Evolutionary conservation across 1,139 yeast genomes (phyloP).

Genomic region (Magnusiomyces clavatus): DNA sequence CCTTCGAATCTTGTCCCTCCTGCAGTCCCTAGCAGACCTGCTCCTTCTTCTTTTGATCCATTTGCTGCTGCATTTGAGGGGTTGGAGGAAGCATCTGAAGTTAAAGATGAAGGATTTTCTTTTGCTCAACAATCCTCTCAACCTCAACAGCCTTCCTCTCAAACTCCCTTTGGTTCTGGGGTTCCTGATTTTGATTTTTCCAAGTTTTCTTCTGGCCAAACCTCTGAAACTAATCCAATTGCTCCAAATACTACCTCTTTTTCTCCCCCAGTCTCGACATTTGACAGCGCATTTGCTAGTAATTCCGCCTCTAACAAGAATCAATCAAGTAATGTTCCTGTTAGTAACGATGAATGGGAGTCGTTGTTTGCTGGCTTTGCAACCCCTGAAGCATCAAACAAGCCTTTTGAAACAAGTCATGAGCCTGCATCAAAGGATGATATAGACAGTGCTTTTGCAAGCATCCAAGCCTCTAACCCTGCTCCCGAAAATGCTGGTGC

Average conservation of each 20-base stretch:
- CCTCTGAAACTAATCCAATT: background rate
- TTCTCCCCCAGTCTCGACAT: background rate
- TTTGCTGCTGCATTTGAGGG: background rate
- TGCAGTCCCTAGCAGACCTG: background rate
- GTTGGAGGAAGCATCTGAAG: no score
- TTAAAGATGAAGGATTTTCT: background rate
- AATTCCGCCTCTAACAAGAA: background rate
- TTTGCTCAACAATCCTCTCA: background rate
- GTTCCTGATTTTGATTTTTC: background rate
- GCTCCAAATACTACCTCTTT: background rate
- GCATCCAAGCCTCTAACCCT: slow-evolving; percentile 5
- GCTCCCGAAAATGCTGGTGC: background rate
- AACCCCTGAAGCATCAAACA: background rate
- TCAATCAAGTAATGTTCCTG: slow-evolving; percentile 5
- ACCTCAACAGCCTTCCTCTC: background rate
- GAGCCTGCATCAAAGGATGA: background rate
- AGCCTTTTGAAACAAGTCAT: background rate
- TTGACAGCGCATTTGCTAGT: background rate
- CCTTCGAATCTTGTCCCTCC: slow-evolving; percentile 7
- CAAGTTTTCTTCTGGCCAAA: background rate
- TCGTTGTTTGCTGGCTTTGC: slow-evolving; percentile 79
- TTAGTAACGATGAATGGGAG: slow-evolving; percentile 78
- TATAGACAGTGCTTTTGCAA: no score
- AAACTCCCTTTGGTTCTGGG: background rate
- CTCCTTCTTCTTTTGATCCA: background rate